Percentiles rank a stretch among this genome's conserved stretches.
Conservation (phyloP, 2,329 filamentous ascomycete genomes). For the Graphilbum fragrans region DNA sequence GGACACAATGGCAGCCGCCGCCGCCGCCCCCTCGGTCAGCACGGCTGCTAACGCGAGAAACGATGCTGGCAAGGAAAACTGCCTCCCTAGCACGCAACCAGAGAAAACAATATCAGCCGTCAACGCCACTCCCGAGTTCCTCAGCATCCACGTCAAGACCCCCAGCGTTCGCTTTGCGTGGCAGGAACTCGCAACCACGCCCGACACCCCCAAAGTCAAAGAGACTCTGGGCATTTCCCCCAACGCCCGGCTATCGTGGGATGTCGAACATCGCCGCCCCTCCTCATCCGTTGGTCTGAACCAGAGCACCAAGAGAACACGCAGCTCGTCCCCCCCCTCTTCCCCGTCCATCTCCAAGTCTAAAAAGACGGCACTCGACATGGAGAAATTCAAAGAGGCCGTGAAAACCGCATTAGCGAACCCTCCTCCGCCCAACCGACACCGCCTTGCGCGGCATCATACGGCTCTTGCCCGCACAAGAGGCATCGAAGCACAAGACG, state of each 20-base stretch:
- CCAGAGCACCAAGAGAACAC: constrained; percentile 52
- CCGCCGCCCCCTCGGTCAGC: background rate
- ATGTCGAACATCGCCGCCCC: constrained; percentile 31
- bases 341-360: constrained; percentile 45
- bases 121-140: constrained; percentile 11
- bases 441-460: constrained; percentile 4
- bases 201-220: constrained; percentile 17
- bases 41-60: background rate
- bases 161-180: constrained; percentile 42
- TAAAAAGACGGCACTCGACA: constrained; percentile 36
- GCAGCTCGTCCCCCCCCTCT: constrained; percentile 61
- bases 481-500: background rate
- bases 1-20: background rate
- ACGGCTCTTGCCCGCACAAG: background rate
- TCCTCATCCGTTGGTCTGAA: constrained; percentile 36
- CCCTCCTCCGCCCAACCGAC: constrained; percentile 48
- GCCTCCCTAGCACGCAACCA: constrained; percentile 6
- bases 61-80: constrained; percentile 2
- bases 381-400: constrained; percentile 43
- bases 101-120: constrained; percentile 7
- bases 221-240: constrained; percentile 41
- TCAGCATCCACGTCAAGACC: constrained; percentile 25
- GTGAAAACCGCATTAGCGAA: constrained; percentile 47
- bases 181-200: constrained; percentile 43
- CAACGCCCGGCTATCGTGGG: constrained; percentile 50